phyloP scores from a whole-genome alignment of 139 green algal genomes.

The Picochlorum costavermella region DNA sequence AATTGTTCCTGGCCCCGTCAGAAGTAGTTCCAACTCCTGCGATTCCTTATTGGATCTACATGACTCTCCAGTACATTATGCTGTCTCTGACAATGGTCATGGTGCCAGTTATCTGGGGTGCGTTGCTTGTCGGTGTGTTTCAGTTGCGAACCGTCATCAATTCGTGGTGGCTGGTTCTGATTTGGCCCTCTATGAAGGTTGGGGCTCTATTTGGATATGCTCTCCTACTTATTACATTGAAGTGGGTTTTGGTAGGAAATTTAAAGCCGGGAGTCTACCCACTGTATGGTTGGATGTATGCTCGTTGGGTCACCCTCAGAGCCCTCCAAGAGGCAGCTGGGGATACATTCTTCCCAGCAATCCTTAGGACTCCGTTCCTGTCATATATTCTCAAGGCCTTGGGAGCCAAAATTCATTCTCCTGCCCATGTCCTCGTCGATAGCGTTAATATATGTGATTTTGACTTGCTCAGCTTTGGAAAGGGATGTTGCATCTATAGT shows the following conservation, averaged over 20 bases:
- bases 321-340: constrained; percentile 1
- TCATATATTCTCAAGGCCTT: too few species aligned
- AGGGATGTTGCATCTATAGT: too few species aligned
- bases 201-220: background rate
- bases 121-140: constrained; percentile 2
- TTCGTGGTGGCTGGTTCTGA: constrained; percentile 2
- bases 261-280: constrained; percentile 4
- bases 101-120: constrained; percentile 9
- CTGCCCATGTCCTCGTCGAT: too few species aligned
- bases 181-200: constrained; percentile 5
- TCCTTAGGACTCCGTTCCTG: too few species aligned
- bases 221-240: constrained; percentile 4
- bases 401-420: too few species aligned
- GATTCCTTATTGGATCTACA: constrained; percentile 8
- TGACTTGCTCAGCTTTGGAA: too few species aligned
- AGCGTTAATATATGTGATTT: too few species aligned
- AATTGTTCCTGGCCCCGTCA: background rate
- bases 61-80: constrained; percentile 9
- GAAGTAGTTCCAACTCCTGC: background rate
- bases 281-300: constrained; percentile 13
- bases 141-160: background rate
- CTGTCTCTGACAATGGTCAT: background rate
- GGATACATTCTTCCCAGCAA: too few species aligned
- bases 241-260: constrained; percentile 9
- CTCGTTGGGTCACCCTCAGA: constrained; percentile 14